Base-by-base conservation (phyloP, 108 stramenopile genomes). In the Tribonema minus region DNA sequence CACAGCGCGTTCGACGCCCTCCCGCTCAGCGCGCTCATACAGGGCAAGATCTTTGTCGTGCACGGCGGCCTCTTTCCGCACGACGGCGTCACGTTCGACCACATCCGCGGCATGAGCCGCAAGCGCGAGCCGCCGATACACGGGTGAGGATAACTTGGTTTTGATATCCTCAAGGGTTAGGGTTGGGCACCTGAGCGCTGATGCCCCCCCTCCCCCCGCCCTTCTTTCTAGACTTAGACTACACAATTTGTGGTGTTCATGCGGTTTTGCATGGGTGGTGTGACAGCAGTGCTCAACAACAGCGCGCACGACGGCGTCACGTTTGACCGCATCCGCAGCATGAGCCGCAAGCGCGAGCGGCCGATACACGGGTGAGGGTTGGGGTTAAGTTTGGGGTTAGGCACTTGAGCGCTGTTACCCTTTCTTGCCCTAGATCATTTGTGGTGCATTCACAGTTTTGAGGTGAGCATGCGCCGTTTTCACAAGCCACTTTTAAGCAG, bases 61-160 rank as follows among this genome's bases (percentile, higher is more conserved):
- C 88, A 89, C 71, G 88, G 88, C 12, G 88, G 88, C 33, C 88
- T 89, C 12, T 89, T 88, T 34, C 82, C 86, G 15, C 85, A 85
- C 36, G 82, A 86, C 15, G 67, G 72, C 31, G 81, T 88, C 27
- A 83, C 80, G 31, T 60, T 90, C 27, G 71, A 85, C 31, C 85
- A 87, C 65, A 83, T 90, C 68, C 41, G 37, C 23, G 85, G 76
- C 34, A 88, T 90, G 58, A 81, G 85, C 58, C 80, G 86, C 33
- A 86, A 85, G 65, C 34, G 86, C 2, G 86, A 86, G 59, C 78
- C 82, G 26, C 86, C 86, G 0, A 74, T 85, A 28, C 86, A 87
- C 33, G 34, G 83, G 15, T 33, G 1, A 54, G 23, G 5, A 67
- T 15, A 1, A 6, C 33, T 66, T 60, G 59, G 0, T 15, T 66